phyloP scores from a whole-genome alignment of 805 yeast genomes.

The Ogataea chonburiensis region DNA sequence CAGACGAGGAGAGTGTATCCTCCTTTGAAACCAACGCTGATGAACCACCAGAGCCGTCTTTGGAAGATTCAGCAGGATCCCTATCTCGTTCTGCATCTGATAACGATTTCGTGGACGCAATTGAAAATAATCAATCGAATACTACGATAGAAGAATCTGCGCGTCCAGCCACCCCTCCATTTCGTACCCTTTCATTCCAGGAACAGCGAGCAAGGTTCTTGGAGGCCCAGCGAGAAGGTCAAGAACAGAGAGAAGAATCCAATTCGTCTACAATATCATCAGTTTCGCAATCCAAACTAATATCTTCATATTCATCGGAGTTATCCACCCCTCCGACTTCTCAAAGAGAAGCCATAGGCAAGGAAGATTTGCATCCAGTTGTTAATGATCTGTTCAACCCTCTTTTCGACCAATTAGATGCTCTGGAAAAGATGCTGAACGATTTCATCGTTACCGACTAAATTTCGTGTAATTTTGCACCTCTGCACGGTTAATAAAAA shows the following conservation, averaged over 20 bases:
- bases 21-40: slow-evolving; percentile 8
- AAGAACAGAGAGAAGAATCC: slow-evolving; percentile 2
- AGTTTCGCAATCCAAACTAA: slow-evolving; percentile 3
- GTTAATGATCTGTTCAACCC: slow-evolving; percentile 59
- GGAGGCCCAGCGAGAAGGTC: slow-evolving; percentile 9
- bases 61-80: slow-evolving; percentile 25
- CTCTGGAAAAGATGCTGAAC: slow-evolving; percentile 29
- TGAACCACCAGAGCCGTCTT: slow-evolving; percentile 1
- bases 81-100: slow-evolving; percentile 29
- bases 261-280: slow-evolving; percentile 6
- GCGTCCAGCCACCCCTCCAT: slow-evolving; percentile 6
- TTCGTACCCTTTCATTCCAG: slow-evolving; percentile 21
- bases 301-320: slow-evolving; percentile 20
- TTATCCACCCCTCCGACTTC: slow-evolving; percentile 23
- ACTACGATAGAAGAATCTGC: slow-evolving; percentile 9
- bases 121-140: slow-evolving; percentile 6
- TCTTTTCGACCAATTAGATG: slow-evolving; percentile 46
- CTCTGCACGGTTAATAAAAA: slow-evolving; percentile 4
- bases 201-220: slow-evolving; percentile 23
- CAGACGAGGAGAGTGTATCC: slow-evolving; percentile 7
- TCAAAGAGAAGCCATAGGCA: slow-evolving; percentile 4
- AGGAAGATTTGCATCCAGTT: slow-evolving; percentile 38
- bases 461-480: slow-evolving; percentile 1
- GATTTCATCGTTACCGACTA: slow-evolving; percentile 20
- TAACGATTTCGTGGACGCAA: slow-evolving; percentile 9